phyloP scores from a whole-genome alignment of 2,329 filamentous ascomycete genomes.

The Neonectria faginata region DNA sequence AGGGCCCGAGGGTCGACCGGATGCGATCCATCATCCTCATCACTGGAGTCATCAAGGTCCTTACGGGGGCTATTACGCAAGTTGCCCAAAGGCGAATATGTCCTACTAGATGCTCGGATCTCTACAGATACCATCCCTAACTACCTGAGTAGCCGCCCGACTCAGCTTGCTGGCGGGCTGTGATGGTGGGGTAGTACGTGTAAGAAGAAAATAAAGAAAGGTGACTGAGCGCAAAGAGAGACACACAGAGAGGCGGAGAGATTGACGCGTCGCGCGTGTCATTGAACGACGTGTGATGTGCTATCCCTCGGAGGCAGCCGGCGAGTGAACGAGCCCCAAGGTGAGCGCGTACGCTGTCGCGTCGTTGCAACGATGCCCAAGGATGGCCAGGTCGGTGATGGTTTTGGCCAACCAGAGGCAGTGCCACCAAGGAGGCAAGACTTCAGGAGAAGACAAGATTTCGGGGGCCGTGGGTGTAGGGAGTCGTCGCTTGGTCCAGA shows the following conservation, averaged over 20 bases:
- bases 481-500: slow-evolving; percentile 31
- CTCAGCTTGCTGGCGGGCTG: slow-evolving; percentile 2
- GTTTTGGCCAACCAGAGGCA: slow-evolving; percentile 28
- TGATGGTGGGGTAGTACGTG: slow-evolving; percentile 23
- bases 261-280: slow-evolving; percentile 25
- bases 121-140: slow-evolving; percentile 13
- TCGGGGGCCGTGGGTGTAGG: slow-evolving; percentile 12
- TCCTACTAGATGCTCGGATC: slow-evolving; percentile 24
- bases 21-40: slow-evolving; percentile 22
- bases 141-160: slow-evolving; percentile 15
- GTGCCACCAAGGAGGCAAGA: slow-evolving; percentile 26
- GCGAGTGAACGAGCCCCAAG: slow-evolving; percentile 19
- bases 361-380: slow-evolving; percentile 23
- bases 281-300: slow-evolving; percentile 31
- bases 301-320: slow-evolving; percentile 26
- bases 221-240: background rate
- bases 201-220: slow-evolving; percentile 13
- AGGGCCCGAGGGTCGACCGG: background rate
- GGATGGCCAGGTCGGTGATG: slow-evolving; percentile 20
- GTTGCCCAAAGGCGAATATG: slow-evolving; percentile 8
- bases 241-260: background rate
- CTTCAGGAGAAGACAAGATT: slow-evolving; percentile 7
- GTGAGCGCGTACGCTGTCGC: slow-evolving; percentile 22
- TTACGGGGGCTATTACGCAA: slow-evolving; percentile 12
- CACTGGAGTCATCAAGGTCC: slow-evolving; percentile 1